Base-by-base conservation (phyloP, 2,329 filamentous ascomycete genomes). In the Botrytis cinerea region DNA sequence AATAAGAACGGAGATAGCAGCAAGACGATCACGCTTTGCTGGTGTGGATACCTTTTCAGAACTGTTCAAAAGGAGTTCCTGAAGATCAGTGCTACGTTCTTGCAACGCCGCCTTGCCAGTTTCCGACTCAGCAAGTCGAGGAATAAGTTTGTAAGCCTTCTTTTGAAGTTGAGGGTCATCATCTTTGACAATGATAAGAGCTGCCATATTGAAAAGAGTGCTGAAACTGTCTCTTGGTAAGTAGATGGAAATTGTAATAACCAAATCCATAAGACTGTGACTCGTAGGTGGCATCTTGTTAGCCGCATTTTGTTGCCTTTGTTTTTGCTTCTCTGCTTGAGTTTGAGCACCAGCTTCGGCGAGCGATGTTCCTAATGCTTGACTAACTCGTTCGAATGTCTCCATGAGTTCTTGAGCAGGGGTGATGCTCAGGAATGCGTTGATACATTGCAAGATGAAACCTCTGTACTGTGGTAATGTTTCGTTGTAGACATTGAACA, bases 401-500 rank as follows among this genome's bases (percentile, higher is more conserved):
- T 93, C 92, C 79, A 93, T 92, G 32, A 98, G 87, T 81, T 98
- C 95, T 76, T 88, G 81, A 20, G 85, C 87, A 0, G 93, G 92
- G 0, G 94, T 93, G 78, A 98, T 93, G 84, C 95, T 97, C 73
- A 99, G 85, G 83, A 95, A 98, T 8, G 94, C 91, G 83, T 98
- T 98, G 84, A 98, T 96, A 75, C 95, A 97, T 81, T 95, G 93
- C 48, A 99, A 86, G 71, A 99, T 96, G 32, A 93, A 94, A 0
- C 94, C 95, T 78, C 96, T 89, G 80, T 93, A 96, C 80, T 98
- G 94, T 3, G 96, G 95, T 40, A 99, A 87, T 0, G 96, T 99
- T 82, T 98, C 93, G 76, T 93, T 97, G 84, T 99, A 99, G 62
- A 99, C 95, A 81, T 99, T 99, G 87, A 99, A 98, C n/a, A 99